These are phyloP conservation scores for Firmiana major DNA, from an alignment of 345 rosid genomes.

Conservation along the genomic window DNA sequence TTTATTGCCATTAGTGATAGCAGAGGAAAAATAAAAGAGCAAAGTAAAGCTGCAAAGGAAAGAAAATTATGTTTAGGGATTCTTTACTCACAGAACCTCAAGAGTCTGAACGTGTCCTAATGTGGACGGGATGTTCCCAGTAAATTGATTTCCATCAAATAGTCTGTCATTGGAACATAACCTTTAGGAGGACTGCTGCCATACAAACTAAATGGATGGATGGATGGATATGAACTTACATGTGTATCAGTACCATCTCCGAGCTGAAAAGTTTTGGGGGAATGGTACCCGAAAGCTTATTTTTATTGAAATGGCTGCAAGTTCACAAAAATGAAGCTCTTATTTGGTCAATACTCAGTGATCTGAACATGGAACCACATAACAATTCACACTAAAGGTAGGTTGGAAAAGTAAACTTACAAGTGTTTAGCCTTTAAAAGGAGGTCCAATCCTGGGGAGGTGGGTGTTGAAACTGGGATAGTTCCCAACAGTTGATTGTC, in stretches of 20 bases:
- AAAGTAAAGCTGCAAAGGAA: not conserved
- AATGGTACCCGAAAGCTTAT: constrained; percentile 83
- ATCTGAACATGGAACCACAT: not conserved
- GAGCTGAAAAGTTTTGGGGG: constrained; percentile 60
- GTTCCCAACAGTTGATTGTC: constrained; percentile 80
- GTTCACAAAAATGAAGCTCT: constrained; percentile 11
- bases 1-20: not conserved
- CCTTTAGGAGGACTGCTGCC: constrained; percentile 12
- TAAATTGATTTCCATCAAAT: constrained; percentile 73
- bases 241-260: constrained; percentile 75
- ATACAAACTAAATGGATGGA: not conserved
- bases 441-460: constrained; percentile 67
- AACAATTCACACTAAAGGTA: not conserved
- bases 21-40: constrained; percentile 2
- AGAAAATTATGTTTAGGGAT: not conserved
- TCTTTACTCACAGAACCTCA: constrained; percentile 91
- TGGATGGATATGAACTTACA: constrained; percentile 48
- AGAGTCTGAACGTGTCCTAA: constrained; percentile 73
- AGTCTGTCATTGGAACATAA: constrained; percentile 38
- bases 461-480: constrained; percentile 59
- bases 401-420: constrained; percentile 39
- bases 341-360: not conserved
- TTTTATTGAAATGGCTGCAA: constrained; percentile 91
- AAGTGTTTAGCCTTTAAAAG: constrained; percentile 81
- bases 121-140: constrained; percentile 63